Evolutionary conservation across 2,329 filamentous ascomycete species (phyloP), one percentile per base, ranked within the genome.

Genomic region (Apiospora phragmitis): DNA sequence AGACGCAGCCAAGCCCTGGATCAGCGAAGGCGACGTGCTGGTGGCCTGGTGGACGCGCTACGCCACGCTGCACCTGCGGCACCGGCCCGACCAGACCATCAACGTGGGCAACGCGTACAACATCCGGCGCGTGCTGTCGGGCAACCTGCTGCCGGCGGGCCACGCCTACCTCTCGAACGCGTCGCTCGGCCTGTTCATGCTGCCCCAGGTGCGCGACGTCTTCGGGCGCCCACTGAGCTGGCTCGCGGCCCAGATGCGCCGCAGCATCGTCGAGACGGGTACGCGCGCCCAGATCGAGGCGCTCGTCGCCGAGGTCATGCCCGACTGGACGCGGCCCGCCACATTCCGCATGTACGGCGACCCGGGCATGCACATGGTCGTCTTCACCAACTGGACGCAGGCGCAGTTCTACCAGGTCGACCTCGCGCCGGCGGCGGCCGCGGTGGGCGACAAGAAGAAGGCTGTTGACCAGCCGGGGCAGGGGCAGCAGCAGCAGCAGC

Each of bases 1-100:
- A 68, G 69, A 74, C 70, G 65, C 68, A 18, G 45, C 72, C 14
- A 69, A 69, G 14, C 76, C 81, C 1, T 86, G 84, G 69, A 55
- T 87, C 41, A 86, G 82, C 71, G 83, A 86, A n/a, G 80, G 81
- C 26, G 85, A 87, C 68, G 76, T 86, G 1, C 74, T 87, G 2
- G 75, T 78, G 1, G 83, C 83, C 0, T 87, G 84, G 83, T 75
- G 79, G 68, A 75, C 80, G 12, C 79, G 79, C 11, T 76, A 78
- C 42, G 75, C 76, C 38, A 74, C 74, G 29, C 74, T 65, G 35
- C 76, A 71, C 55, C 75, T 76, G 21, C 74, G 67, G 38, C 71
- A 71, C 71, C 59, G 67, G 73, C 74, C 79, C 24, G 70, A 73
- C 21, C 76, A 76, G 35, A 76, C 78, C 1, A 72, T 85, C 59